Conservation (phyloP, 1,284 basidiomycete species). For the Austropuccinia psidii region DNA sequence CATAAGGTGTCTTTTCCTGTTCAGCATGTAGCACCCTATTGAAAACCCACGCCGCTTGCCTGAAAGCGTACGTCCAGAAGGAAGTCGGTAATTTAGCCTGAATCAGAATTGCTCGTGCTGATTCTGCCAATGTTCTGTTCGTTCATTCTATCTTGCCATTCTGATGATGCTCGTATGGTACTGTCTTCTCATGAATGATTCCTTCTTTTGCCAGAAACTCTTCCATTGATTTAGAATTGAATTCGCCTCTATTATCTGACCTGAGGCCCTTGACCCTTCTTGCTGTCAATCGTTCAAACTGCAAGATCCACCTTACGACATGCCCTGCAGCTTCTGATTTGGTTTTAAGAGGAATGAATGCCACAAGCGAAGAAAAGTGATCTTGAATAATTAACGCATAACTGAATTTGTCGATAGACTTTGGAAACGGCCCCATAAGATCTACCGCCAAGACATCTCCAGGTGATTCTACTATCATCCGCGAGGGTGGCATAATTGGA, state of each 20-base stretch:
- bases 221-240: background rate
- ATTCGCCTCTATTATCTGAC: background rate
- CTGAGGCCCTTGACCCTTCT: background rate
- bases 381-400: background rate
- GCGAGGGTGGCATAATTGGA: background rate
- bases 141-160: background rate
- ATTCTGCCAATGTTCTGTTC: background rate
- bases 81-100: background rate
- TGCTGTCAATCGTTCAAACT: background rate
- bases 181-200: background rate
- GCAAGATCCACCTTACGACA: no score
- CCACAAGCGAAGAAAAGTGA: no score
- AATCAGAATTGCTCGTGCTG: background rate
- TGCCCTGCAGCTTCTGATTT: no score
- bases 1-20: background rate
- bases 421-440: background rate
- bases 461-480: background rate
- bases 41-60: background rate
- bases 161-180: constrained; percentile 9
- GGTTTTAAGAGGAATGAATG: no score
- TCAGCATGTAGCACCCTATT: background rate
- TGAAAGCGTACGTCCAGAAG: background rate
- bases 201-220: background rate
- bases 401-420: no score
- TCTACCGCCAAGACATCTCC: background rate